phyloP scores from a whole-genome alignment of 2,329 filamentous ascomycete genomes.

The Colletotrichum sp. region DNA sequence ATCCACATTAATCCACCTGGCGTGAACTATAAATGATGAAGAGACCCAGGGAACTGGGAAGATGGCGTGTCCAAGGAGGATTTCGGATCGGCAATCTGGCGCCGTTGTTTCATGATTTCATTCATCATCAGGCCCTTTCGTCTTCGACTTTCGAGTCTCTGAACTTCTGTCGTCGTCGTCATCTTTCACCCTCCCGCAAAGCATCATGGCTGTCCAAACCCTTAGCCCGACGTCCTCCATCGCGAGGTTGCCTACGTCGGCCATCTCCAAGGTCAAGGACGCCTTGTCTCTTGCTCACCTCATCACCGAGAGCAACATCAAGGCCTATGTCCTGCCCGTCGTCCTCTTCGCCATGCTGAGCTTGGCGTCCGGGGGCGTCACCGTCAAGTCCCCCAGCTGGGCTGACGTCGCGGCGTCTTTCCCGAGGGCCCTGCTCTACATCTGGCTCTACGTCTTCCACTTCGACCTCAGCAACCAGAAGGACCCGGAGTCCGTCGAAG shows the following conservation, averaged over 20 bases:
- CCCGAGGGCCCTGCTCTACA: background rate
- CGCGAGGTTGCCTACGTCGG: background rate
- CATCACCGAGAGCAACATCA: background rate
- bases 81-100: background rate
- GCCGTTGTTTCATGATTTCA: background rate
- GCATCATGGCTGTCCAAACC: background rate
- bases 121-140: background rate
- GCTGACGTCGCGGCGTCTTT: background rate
- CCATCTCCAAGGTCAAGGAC: background rate
- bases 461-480: conserved; percentile 46
- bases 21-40: background rate
- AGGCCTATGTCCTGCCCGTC: background rate
- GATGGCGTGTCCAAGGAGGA: background rate
- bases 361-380: background rate
- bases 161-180: background rate
- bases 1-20: background rate
- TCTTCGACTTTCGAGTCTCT: background rate
- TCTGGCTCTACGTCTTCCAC: background rate
- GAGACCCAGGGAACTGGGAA: background rate
- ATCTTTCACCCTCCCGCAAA: background rate
- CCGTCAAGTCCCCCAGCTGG: background rate
- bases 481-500: conserved; percentile 32
- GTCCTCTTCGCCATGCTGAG: background rate
- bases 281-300: background rate
- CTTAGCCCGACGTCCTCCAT: background rate